Evolutionary conservation across 2,329 filamentous ascomycete species (phyloP).

Genomic region (Graphiopsis chlorocephala): DNA sequence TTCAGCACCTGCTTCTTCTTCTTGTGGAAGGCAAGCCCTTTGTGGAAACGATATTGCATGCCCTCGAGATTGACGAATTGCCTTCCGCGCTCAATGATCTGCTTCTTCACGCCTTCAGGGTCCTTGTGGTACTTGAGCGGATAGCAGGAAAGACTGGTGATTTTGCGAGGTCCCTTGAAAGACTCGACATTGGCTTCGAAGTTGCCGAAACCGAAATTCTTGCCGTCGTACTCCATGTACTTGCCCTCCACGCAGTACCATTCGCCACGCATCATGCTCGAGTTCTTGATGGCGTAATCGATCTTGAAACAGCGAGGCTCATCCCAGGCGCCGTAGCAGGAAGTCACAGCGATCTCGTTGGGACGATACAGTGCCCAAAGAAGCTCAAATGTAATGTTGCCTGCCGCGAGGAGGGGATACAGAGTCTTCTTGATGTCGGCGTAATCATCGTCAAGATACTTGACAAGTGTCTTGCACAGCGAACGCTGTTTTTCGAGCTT

Average conservation of each 20-base stretch:
- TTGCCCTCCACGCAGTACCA: constrained; percentile 74
- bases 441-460: constrained; percentile 80
- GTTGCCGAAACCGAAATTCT: constrained; percentile 73
- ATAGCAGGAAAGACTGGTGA: constrained; percentile 73
- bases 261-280: constrained; percentile 66
- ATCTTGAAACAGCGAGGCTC: constrained; percentile 81
- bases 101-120: constrained; percentile 59
- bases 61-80: constrained; percentile 79
- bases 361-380: constrained; percentile 89
- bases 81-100: constrained; percentile 76
- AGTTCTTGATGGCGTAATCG: constrained; percentile 69
- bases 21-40: constrained; percentile 82
- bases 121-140: constrained; percentile 79
- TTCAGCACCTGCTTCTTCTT: constrained; percentile 74
- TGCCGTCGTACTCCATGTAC: constrained; percentile 87
- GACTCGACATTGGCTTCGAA: constrained; percentile 66
- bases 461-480: constrained; percentile 69
- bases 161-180: constrained; percentile 80
- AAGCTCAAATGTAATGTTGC: constrained; percentile 83
- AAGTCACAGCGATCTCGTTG: constrained; percentile 72
- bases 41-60: constrained; percentile 77
- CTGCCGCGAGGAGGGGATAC: constrained; percentile 74
- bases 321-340: constrained; percentile 72
- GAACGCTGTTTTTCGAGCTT: constrained; percentile 57
- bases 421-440: constrained; percentile 74